Evolutionary conservation across 169 alveolate species (phyloP), one percentile per base, ranked within the genome.

Genomic region (Plasmodium sp.): DNA sequence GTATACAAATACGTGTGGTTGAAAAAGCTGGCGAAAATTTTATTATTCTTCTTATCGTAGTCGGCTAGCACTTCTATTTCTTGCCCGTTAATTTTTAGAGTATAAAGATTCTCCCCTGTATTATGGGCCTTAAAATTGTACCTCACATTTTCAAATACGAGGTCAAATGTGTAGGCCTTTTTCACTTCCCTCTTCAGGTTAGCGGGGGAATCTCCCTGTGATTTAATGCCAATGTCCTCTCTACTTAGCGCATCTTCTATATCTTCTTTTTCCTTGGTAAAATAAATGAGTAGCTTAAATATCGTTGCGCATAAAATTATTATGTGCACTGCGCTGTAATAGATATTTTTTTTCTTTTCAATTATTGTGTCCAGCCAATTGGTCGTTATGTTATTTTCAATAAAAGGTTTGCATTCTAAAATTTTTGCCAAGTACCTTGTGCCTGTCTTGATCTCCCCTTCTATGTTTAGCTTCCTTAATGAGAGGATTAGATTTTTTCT

Each of bases 361-460:
- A 92, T 92, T 36, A 92, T 74, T 22, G 74, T 80, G 36, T 85
- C 95, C 41, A 92, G 5, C 95, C 95, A 92, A 84, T 92, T 92
- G 2, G 93, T 92, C 34, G 93, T 92, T 62, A 92, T 92, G 72
- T 92, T 82, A 22, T 84, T 92, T 45, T 84, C 93, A 7, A 96
- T 92, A 94, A 96, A 97, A 34, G 95, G 98, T 56, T 96, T 96
- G 56, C 94, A 94, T 85, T 97, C 97, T 62, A 97, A 92, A 54
- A 97, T 93, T 75, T 94, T 92, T 39, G 96, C 95, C 54, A 97
- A 93, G 79, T 94, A 93, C 79, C 96, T 96, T 27, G 97, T 93
- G 58, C 92, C 96, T 54, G 98, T 97, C 18, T 97, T 90, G 14
- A 97, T 96, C 51, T 97, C 98, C n/a, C 98, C 98, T 6, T 96